These are phyloP conservation scores for Sechiopsis laciniata DNA, from an alignment of 306 rosid genomes.

Conservation along the genomic window DNA sequence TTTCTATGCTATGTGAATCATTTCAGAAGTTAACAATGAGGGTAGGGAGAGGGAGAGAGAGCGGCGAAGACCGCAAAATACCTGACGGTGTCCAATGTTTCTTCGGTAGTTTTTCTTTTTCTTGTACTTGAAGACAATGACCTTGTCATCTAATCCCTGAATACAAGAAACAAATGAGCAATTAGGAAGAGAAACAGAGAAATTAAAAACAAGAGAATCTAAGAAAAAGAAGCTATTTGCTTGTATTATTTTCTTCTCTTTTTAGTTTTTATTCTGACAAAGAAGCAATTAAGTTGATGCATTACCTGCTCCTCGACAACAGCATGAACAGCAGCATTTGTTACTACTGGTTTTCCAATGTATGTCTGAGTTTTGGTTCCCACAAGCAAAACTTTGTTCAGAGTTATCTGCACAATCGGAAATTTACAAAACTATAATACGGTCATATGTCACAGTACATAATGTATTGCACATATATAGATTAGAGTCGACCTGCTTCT, in stretches of 20 bases:
- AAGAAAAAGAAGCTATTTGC: not conserved
- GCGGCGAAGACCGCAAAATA: conserved; percentile 18
- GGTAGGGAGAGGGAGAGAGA: conserved; percentile 9
- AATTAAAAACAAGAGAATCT: not conserved
- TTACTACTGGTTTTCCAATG: conserved; percentile 88
- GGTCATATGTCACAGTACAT: not conserved
- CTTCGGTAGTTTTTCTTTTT: conserved; percentile 79
- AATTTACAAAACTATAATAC: conserved; percentile 12
- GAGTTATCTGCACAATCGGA: conserved; percentile 55
- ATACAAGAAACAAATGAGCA: conserved; percentile 19
- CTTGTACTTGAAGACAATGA: conserved; percentile 86
- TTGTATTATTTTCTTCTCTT: not conserved
- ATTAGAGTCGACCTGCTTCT: not conserved
- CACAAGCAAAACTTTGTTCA: conserved; percentile 82
- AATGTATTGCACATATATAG: conserved; percentile 2
- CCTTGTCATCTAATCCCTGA: conserved; percentile 71
- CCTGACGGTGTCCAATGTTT: conserved; percentile 93
- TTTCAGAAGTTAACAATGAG: not conserved
- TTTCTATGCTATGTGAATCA: not conserved
- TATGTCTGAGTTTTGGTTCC: conserved; percentile 71
- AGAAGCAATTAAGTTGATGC: conserved; percentile 11
- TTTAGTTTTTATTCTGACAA: too few relatives aligned
- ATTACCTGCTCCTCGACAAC: conserved; percentile 92
- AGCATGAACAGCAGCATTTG: conserved; percentile 92
- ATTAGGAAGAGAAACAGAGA: not conserved